Evolutionary conservation across 768 basidiomycete species (phyloP), one percentile per base, ranked within the genome.

Genomic region (Flagelloscypha sp.): DNA sequence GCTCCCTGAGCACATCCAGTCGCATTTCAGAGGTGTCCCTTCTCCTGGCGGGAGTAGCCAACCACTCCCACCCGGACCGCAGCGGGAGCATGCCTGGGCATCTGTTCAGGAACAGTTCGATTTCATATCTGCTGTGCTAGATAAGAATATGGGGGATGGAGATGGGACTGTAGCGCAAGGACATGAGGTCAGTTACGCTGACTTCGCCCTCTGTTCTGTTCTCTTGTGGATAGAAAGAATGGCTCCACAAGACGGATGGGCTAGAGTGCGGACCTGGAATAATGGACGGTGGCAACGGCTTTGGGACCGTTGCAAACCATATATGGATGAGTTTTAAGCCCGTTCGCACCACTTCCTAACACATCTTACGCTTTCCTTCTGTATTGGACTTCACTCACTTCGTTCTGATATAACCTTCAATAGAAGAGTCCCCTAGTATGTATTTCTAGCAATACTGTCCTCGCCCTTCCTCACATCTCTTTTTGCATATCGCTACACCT

Each of bases 171-270:
- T 83, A 22, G 73, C 59, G 11, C 76, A 75, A 67, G 83, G 82
- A 3, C 59, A 65, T 23, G 75, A 80, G 13, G 63, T 84, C 33
- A 74, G 72, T 7, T 83, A 84, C 44, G 79, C 79, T 2, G 83
- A 85, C 45, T 84, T 85, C 49, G 74, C 79, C 4, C 55, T 86
- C 15, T 82, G 79, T 44, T 72, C 83, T 0, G 68, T 81, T 12
- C 55, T 85, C 27, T 69, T 84, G 30, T 86, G 80, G 81, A 76
- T 84, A 27, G 75, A 84, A 50, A 64, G 72, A 31, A 73, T 84
- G 49, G 72, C 79, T 3, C 68, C 78, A n/a, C 74, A 79, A 37
- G 79, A 84, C 43, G 79, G 77, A 10, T 86, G 83, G 83, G 59
- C 66, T 16, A 59, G 74, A 35, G 66, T 85, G n/a, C 57, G 73